phyloP scores from a whole-genome alignment of 371 early-diverging fungal species.

The Phascolomyces articulosus region DNA sequence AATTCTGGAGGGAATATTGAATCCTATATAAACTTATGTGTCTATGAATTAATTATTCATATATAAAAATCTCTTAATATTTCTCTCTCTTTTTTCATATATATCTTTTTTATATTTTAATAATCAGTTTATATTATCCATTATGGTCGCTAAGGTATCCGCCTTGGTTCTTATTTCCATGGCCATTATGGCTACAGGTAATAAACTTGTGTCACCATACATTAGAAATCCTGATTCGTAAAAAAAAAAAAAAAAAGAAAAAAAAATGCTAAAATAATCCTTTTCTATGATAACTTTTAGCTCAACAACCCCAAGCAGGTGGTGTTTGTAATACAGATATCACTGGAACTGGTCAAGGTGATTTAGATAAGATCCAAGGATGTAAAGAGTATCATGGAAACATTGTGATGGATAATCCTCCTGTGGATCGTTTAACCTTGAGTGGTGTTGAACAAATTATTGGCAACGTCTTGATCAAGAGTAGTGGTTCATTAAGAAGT shows the following conservation, averaged over 20 bases:
- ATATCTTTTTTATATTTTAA: not conserved
- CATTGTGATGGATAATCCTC: conserved; percentile 38
- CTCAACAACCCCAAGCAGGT: conserved; percentile 2
- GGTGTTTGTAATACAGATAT: conserved; percentile 30
- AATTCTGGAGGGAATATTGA: conserved; percentile 1
- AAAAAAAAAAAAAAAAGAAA: too few relatives aligned
- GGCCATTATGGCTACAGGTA: conserved; percentile 5
- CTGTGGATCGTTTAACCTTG: conserved; percentile 26
- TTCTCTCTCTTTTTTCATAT: not conserved
- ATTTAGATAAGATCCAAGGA: conserved; percentile 45
- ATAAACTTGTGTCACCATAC: not conserved
- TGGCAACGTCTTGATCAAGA: conserved; percentile 46
- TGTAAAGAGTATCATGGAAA: conserved; percentile 52
- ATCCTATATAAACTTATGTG: not conserved
- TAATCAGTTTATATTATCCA: not conserved
- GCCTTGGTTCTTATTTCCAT: conserved; percentile 2
- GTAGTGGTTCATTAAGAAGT: conserved; percentile 37
- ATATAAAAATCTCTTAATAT: not conserved
- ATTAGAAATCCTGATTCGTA: not conserved
- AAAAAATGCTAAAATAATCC: too few relatives aligned
- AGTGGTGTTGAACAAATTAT: conserved; percentile 40
- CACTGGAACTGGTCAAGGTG: conserved; percentile 37
- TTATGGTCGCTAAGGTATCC: not conserved
- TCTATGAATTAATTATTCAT: too few relatives aligned
- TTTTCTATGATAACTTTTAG: not conserved